These are phyloP conservation scores for Myriangium duriaei DNA, from an alignment of 2,329 filamentous ascomycete species.

Conservation along the genomic window DNA sequence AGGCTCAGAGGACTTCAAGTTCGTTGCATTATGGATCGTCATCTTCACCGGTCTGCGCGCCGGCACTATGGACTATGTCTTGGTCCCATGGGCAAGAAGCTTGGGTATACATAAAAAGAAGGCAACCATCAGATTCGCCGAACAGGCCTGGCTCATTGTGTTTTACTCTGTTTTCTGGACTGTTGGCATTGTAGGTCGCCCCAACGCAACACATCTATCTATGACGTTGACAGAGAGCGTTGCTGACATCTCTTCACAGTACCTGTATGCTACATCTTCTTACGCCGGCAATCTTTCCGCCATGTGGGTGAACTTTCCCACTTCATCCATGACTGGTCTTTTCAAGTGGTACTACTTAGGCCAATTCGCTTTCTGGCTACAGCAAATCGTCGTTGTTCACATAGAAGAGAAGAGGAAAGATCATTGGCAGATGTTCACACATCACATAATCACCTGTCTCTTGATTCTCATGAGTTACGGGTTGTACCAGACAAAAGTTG, in stretches of 20 bases:
- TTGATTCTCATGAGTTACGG: constrained; percentile 74
- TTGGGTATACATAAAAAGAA: constrained; percentile 67
- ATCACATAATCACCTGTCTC: constrained; percentile 79
- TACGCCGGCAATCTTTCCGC: constrained; percentile 67
- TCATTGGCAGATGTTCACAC: constrained; percentile 88
- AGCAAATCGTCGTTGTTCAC: constrained; percentile 87
- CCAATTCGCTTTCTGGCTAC: constrained; percentile 85
- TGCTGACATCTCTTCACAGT: constrained; percentile 40
- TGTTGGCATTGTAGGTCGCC: constrained; percentile 46
- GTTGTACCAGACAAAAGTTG: constrained; percentile 77
- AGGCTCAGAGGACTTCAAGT: constrained; percentile 67
- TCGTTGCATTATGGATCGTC: constrained; percentile 67
- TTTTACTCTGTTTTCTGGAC: constrained; percentile 77
- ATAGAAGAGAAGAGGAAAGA: constrained; percentile 93
- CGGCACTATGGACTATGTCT: constrained; percentile 71
- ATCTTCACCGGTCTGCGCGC: constrained; percentile 80
- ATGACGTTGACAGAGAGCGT: background rate
- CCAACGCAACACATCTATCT: too few species aligned
- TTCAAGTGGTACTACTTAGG: constrained; percentile 84
- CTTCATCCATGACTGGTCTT: constrained; percentile 57
- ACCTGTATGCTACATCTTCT: constrained; percentile 63
- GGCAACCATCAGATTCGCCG: constrained; percentile 69
- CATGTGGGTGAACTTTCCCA: constrained; percentile 78
- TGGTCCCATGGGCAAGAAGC: constrained; percentile 62
- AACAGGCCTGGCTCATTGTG: constrained; percentile 82